A percentile compares a stretch with the other conserved stretches of the same genome.
These are phyloP conservation scores for Paecilomyces fulvus DNA, from an alignment of 2,329 filamentous ascomycete species.

Conservation along the genomic window DNA sequence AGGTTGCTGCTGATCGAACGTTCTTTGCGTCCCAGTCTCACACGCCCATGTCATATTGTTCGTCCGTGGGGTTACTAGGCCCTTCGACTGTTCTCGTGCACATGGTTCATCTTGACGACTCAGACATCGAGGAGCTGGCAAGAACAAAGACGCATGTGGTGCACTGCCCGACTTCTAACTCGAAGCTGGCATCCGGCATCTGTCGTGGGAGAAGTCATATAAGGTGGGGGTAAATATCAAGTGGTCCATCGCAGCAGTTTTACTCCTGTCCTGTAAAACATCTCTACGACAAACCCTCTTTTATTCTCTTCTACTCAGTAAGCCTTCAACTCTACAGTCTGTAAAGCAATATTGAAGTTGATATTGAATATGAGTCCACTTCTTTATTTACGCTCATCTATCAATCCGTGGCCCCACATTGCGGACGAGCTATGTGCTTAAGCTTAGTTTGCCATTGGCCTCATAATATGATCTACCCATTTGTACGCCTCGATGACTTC, in stretches of 20 bases:
- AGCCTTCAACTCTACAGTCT: neutral
- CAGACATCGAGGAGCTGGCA: constrained; percentile 32
- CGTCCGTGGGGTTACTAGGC: constrained; percentile 27
- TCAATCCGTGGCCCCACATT: neutral
- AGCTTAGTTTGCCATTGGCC: neutral
- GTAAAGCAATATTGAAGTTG: neutral
- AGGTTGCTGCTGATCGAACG: constrained; percentile 33
- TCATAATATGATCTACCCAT: neutral
- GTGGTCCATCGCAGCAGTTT: neutral
- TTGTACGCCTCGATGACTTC: neutral
- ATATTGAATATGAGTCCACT: neutral
- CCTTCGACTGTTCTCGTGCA: constrained; percentile 42
- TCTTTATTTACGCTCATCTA: neutral
- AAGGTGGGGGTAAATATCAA: neutral
- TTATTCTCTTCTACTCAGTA: neutral
- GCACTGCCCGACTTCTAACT: constrained; percentile 46
- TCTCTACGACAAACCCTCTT: neutral
- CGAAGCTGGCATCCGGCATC: constrained; percentile 45
- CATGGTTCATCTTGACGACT: constrained; percentile 44
- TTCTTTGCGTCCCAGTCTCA: constrained; percentile 26
- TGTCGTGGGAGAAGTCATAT: constrained; percentile 17
- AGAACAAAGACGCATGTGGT: constrained; percentile 39
- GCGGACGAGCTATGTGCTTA: neutral
- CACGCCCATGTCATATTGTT: constrained; percentile 38
- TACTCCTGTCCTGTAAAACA: neutral